These are phyloP conservation scores for Cutaneotrichosporon sp. DNA, from an alignment of 1,284 basidiomycete species.

Conservation along the genomic window DNA sequence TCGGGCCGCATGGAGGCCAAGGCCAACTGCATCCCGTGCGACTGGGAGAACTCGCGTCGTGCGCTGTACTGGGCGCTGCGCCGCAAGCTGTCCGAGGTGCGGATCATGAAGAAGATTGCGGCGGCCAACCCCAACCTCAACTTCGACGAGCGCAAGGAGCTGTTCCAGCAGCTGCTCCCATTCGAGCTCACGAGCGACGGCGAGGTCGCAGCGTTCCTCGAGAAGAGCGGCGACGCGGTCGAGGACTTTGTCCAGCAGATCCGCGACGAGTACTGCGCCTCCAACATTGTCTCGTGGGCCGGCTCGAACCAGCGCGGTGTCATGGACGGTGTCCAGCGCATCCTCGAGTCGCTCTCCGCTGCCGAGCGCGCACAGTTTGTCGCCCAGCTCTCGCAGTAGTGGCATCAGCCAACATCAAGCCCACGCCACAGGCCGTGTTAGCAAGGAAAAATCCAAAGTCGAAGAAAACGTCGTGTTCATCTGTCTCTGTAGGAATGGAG, in stretches of 20 bases:
- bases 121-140: slow-evolving; percentile 45
- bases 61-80: slow-evolving; percentile 96
- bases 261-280: slow-evolving; percentile 39
- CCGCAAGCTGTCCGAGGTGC: slow-evolving; percentile 51
- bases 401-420: too few species aligned
- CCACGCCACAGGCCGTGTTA: too few species aligned
- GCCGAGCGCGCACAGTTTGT: slow-evolving; percentile 65
- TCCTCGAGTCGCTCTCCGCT: slow-evolving; percentile 59
- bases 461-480: not conserved
- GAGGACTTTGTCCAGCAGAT: slow-evolving; percentile 37
- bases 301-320: slow-evolving; percentile 42
- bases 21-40: slow-evolving; percentile 74
- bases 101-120: slow-evolving; percentile 46
- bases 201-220: slow-evolving; percentile 46
- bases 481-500: slow-evolving; percentile 6
- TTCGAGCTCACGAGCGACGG: slow-evolving; percentile 34
- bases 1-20: slow-evolving; percentile 97
- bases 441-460: not conserved
- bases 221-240: slow-evolving; percentile 35
- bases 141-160: slow-evolving; percentile 39
- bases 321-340: slow-evolving; percentile 40
- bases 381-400: slow-evolving; percentile 30
- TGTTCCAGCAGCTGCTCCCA: slow-evolving; percentile 40
- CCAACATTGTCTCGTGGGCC: slow-evolving; percentile 39
- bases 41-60: slow-evolving; percentile 83